phyloP scores from a whole-genome alignment of 257 asterid species.

The Nyctanthes arbortristis region DNA sequence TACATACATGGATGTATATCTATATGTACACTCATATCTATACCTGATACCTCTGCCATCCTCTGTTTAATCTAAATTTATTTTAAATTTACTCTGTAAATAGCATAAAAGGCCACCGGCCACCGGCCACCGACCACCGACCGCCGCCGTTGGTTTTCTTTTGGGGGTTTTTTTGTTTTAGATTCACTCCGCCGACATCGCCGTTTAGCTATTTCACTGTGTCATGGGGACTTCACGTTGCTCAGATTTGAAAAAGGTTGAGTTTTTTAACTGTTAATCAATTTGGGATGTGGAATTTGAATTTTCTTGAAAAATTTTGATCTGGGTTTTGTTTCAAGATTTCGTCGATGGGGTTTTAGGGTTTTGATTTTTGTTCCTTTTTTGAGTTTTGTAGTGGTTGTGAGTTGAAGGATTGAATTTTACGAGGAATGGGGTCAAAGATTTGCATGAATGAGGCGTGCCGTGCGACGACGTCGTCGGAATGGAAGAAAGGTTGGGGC shows the following conservation, averaged over 20 bases:
- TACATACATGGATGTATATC: slow-evolving; percentile 31
- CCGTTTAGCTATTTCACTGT: neutral
- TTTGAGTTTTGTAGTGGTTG: slow-evolving; percentile 34
- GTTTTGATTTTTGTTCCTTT: slow-evolving; percentile 35
- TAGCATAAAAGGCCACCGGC: slow-evolving; percentile 22
- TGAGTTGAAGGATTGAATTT: slow-evolving; percentile 28
- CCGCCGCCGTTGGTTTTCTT: slow-evolving; percentile 35
- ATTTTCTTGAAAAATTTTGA: slow-evolving; percentile 30
- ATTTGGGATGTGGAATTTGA: slow-evolving; percentile 14
- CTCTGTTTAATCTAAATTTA: slow-evolving; percentile 15
- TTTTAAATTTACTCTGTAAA: slow-evolving; percentile 29
- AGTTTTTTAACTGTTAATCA: slow-evolving; percentile 23
- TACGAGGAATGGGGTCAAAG: slow-evolving; percentile 69
- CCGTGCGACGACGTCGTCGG: slow-evolving; percentile 82
- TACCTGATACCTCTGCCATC: neutral
- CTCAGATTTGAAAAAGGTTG: slow-evolving; percentile 40
- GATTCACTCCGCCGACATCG: slow-evolving; percentile 32
- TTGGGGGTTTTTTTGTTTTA: slow-evolving; percentile 10
- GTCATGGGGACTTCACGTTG: slow-evolving; percentile 65
- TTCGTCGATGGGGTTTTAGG: slow-evolving; percentile 47
- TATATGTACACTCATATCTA: slow-evolving; percentile 19
- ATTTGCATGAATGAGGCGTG: slow-evolving; percentile 90
- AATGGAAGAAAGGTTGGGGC: slow-evolving; percentile 90
- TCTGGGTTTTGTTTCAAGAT: slow-evolving; percentile 43
- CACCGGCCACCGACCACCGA: slow-evolving; percentile 35